These are phyloP conservation scores for Crotalaria pallida DNA, from an alignment of 306 rosid species.

Conservation along the genomic window DNA sequence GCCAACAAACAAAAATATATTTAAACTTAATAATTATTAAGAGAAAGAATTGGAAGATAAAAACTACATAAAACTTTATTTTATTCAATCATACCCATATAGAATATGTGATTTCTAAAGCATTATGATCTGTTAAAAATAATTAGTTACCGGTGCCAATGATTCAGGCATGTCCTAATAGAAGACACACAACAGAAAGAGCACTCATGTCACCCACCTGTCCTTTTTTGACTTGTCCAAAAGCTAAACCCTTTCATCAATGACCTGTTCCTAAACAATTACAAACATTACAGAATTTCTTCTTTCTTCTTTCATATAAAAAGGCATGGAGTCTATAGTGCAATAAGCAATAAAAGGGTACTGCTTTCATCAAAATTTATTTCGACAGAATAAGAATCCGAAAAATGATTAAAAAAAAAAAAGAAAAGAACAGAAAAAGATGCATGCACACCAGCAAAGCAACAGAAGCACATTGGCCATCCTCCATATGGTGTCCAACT, in stretches of 20 bases:
- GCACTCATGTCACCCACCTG: constrained; percentile 32
- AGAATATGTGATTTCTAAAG: neutral
- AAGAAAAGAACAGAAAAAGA: neutral
- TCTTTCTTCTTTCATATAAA: constrained; percentile 12
- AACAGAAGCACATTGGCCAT: constrained; percentile 1
- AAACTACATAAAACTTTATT: no score
- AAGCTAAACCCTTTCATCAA: constrained; percentile 25
- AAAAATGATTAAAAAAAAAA: neutral
- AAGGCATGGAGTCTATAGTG: neutral
- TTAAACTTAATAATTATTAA: no score
- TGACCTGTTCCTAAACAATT: constrained; percentile 13
- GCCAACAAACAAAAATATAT: no score
- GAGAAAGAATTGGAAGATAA: no score
- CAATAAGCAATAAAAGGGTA: neutral
- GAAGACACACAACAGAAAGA: constrained; percentile 18
- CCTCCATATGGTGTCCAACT: constrained; percentile 16
- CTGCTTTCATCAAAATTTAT: neutral
- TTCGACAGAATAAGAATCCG: constrained; percentile 9
- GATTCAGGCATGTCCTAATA: constrained; percentile 18
- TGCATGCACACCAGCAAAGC: constrained; percentile 23
- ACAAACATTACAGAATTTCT: constrained; percentile 5
- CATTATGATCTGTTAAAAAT: neutral
- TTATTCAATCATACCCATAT: no score
- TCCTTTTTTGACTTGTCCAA: constrained; percentile 39
- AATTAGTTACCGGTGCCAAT: neutral